A percentile compares a stretch with the other conserved stretches of the same genome.
phyloP scores from a whole-genome alignment of 352 stramenopile genomes.

The Globisporangium nodosum region DNA sequence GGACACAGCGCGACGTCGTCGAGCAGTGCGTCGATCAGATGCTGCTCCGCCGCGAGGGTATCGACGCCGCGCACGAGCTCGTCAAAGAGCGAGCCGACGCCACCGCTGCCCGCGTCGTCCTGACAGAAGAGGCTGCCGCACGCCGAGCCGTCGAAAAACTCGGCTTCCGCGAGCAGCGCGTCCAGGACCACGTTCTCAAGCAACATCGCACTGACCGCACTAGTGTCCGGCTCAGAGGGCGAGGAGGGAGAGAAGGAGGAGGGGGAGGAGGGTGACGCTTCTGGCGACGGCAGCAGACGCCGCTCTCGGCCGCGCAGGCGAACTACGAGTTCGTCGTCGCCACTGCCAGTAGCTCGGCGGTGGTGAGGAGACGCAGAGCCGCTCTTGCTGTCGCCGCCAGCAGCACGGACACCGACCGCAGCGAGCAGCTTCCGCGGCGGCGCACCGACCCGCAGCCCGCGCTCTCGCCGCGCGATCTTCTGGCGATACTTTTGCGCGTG shows the following conservation, averaged over 20 bases:
- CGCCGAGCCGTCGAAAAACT: not conserved
- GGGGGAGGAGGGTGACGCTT: not conserved
- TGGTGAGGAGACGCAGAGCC: too few species aligned
- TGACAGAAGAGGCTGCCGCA: not conserved
- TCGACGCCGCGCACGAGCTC: not conserved
- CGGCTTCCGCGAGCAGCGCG: not conserved
- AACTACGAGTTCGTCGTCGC: not conserved
- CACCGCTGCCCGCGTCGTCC: not conserved
- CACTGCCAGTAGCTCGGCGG: too few species aligned
- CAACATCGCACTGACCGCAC: not conserved
- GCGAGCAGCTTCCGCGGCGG: not conserved
- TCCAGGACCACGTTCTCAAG: not conserved
- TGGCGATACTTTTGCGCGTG: slow-evolving; percentile 83
- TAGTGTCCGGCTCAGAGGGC: not conserved
- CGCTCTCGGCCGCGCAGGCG: not conserved
- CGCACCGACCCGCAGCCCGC: not conserved
- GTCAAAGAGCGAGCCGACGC: not conserved
- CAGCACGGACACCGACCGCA: too few species aligned
- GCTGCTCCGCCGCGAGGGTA: not conserved
- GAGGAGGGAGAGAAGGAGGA: not conserved
- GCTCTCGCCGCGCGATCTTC: slow-evolving; percentile 39
- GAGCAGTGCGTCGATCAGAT: not conserved
- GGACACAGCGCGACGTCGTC: not conserved
- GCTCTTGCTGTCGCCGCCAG: not conserved
- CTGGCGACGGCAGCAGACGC: not conserved